Base-by-base conservation (phyloP, 805 yeast species). In the Jamesozyma jinghongensis region DNA sequence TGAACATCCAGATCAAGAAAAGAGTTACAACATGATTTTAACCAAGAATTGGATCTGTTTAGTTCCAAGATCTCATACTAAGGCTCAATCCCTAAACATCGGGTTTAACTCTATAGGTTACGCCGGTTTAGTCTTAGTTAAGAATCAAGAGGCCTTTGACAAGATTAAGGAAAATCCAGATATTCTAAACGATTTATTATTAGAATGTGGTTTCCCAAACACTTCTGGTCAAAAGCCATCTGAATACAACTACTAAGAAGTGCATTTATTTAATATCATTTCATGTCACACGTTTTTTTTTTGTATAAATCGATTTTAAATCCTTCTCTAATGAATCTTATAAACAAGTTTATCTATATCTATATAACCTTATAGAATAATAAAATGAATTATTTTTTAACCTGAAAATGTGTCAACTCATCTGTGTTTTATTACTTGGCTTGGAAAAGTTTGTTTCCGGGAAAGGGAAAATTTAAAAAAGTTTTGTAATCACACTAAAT, bases 11-110 rank as follows among this genome's bases (percentile, higher is more conserved):
- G 48, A 48, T 16, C 31, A 45, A 30, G 66, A 67, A 34, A 65
- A 79, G 37, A 81, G 90, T 30, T 90, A 85, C 61, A 90, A 90
- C 57, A 77, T 88, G 28, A 64, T 86, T 34, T 75, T 90, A 72
- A 86, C 94, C 36, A 77, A 77, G 37, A 73, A 77, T 40, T 90
- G 92, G 85, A 75, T 90, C 64, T 75, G 87, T 75, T 60, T 84
- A 18, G 80, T 87, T n/a, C 97, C 98, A 14, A 74, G 97, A 53
- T 67, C 81, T 10, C 30, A 17, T 16, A 18, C 20, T 2, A 53
- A 57, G 14, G 79, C 81, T 1, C 66, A 63, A 37, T 78, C 69
- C 52, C 17, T 39, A 18, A 16, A 39, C 14, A 20, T 39, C 13
- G 42, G 42, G 3, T 39, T 39, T 28, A 39, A 39, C 17, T 20